Evolutionary conservation across 768 basidiomycete species (phyloP), one percentile per base, ranked within the genome.

Genomic region (Tephrocybe sp.): DNA sequence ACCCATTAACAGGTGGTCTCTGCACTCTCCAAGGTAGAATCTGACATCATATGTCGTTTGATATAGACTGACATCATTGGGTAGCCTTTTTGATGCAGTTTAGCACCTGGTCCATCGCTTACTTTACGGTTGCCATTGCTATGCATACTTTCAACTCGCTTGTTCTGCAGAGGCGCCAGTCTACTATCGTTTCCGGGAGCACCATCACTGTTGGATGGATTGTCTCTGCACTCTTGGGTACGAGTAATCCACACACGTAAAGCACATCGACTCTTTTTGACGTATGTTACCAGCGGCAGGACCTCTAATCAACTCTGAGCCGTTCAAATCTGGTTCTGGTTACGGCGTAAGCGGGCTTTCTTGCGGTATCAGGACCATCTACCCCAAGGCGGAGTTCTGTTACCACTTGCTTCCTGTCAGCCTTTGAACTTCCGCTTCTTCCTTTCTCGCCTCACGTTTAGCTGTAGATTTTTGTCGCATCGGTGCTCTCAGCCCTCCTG

Each of bases 141-240:
- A 58, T 87, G 9, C 87, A 90, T 63, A 81, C 83, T 0, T 85
- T 88, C 71, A 77, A 72, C 55, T 80, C 85, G 13, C 71, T 89
- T 34, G 81, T 84, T 12, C 68, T 89, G 48, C 74, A 73, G 39
- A 71, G 71, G 53, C 76, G 76, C 32, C 80, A 82, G 53, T 76
- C 81, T 7, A 60, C 65, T 12, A 71, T 80, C 64, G 66, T 80
- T 26, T 80, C 75, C 52, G 62, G 66, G 1, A 62, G 64, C 3
- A 64, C 69, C 9, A 75, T 80, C 17, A 44, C 59, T 12, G 36
- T 78, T 38, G 87, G 87, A 41, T 89, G 87, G 87, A 55, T 65
- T 7, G 55, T 71, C 22, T 69, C 85, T 11, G 54, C 71, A 7
- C 49, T 74, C 9, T 63, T 79, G 42, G 83, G 87, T 86, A 45